Percentiles rank a stretch among this genome's conserved stretches.
These are phyloP conservation scores for Phytophthora megakarya DNA, from an alignment of 352 stramenopile genomes.

Conservation along the genomic window DNA sequence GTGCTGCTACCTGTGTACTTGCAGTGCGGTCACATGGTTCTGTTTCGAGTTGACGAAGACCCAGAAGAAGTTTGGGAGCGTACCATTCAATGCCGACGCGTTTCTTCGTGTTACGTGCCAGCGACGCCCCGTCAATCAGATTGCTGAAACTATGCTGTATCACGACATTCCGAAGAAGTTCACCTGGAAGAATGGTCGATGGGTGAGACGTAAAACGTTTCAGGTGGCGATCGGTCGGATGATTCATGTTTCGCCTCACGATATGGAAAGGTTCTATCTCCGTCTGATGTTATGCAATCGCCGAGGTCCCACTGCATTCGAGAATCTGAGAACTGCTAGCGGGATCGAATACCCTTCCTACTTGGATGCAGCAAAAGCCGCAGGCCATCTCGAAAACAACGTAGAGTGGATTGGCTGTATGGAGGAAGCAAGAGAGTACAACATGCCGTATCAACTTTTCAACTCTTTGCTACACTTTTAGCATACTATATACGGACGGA, in stretches of 20 bases:
- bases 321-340: conserved; percentile 25
- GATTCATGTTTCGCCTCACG: conserved; percentile 12
- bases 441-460: too few species aligned
- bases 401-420: conserved; percentile 25
- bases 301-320: conserved; percentile 27
- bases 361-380: not conserved
- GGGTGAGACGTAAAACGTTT: conserved; percentile 9
- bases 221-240: conserved; percentile 20
- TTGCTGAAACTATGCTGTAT: conserved; percentile 17
- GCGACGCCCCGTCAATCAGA: not conserved
- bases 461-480: too few species aligned
- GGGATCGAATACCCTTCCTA: conserved; percentile 9
- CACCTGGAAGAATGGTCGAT: conserved; percentile 1
- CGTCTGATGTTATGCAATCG: conserved; percentile 23
- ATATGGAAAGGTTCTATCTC: conserved; percentile 32
- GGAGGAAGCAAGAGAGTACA: conserved; percentile 29
- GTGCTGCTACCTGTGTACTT: not conserved
- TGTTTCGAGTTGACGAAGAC: not conserved
- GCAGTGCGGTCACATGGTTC: not conserved
- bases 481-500: too few species aligned
- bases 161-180: conserved; percentile 17
- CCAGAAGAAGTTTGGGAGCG: not conserved
- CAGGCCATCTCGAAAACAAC: conserved; percentile 19
- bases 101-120: conserved; percentile 13
- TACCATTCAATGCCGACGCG: not conserved